Conservation (phyloP, 495 filamentous ascomycete genomes). For the Penicillium cosmopolitanum region DNA sequence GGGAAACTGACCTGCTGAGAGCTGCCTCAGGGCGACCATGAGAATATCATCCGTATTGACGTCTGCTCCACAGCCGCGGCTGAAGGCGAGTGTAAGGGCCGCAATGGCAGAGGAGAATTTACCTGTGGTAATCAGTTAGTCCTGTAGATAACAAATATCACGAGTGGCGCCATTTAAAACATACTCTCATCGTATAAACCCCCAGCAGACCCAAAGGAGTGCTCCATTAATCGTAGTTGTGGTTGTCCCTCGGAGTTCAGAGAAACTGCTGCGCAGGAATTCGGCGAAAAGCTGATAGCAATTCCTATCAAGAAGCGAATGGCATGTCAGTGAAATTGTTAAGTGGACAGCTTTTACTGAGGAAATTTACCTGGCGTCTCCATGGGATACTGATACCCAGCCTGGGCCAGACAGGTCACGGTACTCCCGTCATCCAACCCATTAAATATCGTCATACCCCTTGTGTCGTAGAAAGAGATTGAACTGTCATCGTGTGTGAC, state of each 20-base stretch:
- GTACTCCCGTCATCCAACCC: constrained; percentile 62
- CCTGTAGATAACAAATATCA: not conserved
- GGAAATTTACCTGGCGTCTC: constrained; percentile 27
- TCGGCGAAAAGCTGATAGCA: constrained; percentile 74
- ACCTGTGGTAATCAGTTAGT: constrained; percentile 31
- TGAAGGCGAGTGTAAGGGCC: constrained; percentile 62
- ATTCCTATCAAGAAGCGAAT: constrained; percentile 49
- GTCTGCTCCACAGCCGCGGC: constrained; percentile 56
- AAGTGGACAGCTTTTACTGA: not conserved
- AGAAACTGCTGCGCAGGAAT: constrained; percentile 65
- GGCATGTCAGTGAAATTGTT: not conserved
- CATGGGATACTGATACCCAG: constrained; percentile 68
- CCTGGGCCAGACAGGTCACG: constrained; percentile 70
- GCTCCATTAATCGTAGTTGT: constrained; percentile 64
- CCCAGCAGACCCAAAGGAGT: constrained; percentile 45
- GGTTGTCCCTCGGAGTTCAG: constrained; percentile 68
- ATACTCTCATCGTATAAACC: constrained; percentile 48
- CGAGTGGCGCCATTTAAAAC: constrained; percentile 31
- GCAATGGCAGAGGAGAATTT: constrained; percentile 59
- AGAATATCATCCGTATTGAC: constrained; percentile 76
- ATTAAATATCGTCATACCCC: constrained; percentile 66
- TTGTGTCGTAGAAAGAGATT: constrained; percentile 74
- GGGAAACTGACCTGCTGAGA: constrained; percentile 52
- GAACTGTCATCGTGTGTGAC: constrained; percentile 76
- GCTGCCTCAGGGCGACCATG: constrained; percentile 57